Base-by-base conservation (phyloP, 148 eudicot species). In the Amaranthus palmeri region DNA sequence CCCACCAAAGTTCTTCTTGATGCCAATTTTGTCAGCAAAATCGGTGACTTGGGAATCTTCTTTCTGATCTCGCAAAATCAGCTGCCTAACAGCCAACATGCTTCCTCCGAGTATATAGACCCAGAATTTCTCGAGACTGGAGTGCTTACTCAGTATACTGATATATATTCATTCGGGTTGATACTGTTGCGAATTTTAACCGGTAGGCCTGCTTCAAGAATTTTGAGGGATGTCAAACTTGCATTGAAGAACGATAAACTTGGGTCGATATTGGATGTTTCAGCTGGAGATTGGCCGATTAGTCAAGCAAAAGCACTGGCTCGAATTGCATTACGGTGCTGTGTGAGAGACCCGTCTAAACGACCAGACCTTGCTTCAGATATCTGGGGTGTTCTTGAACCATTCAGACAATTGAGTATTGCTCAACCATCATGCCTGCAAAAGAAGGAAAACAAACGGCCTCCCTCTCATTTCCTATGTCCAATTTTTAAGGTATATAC, bases 221-320 rank as follows among this genome's bases (percentile, higher is more conserved):
- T 85, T 63, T 71, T 83, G 46, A 79, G 84, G 68, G 87, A 88
- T 69, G 88, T 92, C 52, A 81, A 81, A 73, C 79, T 81, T 63
- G 97, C 96, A 10, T 50, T 89, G 4, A 78, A 84, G 57, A 74
- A 68, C 14, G 89, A 78, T 54, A 74, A 77, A 17, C 73, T 91
- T 52, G 78, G 54, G 51, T 60, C 77, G 6, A 64, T 95, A 12
- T 76, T 91, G 81, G 98, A 95, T 77, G 53, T 42, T 52, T 79
- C 87, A 61, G 98, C 96, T 73, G 97, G 96, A 54, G 78, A 88
- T 8, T 91, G 96, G 97, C 96, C 98, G 2, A 43, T 86, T 65
- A 78, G 73, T 74, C 77, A 70, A 66, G 90, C 88, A 9, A 81
- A 79, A 68, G 60, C 65, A 65, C 77, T 91, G 64, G 90, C 89